Percentiles rank a stretch among this genome's conserved stretches.
phyloP scores from a whole-genome alignment of 2,329 filamentous ascomycete species.

The Aspergillus pseudoglaucus region DNA sequence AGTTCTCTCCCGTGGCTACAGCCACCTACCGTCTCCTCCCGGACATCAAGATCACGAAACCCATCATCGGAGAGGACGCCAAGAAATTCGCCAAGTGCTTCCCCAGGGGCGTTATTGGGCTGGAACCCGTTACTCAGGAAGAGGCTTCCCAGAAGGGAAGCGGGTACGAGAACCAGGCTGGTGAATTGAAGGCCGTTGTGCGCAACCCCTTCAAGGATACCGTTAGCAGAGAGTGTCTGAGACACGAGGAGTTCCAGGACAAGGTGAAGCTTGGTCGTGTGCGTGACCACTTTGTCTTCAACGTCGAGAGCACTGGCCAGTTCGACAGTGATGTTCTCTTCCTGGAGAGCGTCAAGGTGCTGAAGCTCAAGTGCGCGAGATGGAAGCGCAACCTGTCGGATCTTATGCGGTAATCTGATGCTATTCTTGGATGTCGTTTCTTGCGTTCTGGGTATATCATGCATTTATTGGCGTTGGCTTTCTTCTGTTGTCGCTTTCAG shows the following conservation, averaged over 20 bases:
- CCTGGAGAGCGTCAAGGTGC: conserved; percentile 74
- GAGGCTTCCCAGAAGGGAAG: conserved; percentile 57
- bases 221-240: conserved; percentile 84
- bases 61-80: conserved; percentile 81
- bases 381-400: conserved; percentile 41
- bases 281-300: conserved; percentile 96
- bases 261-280: conserved; percentile 90
- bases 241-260: conserved; percentile 86
- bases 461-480: conserved; percentile 36
- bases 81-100: conserved; percentile 88
- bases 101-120: conserved; percentile 74
- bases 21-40: conserved; percentile 89
- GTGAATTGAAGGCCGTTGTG: conserved; percentile 83
- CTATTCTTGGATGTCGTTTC: neutral
- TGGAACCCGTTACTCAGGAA: conserved; percentile 63
- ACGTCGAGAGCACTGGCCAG: conserved; percentile 89
- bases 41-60: conserved; percentile 72
- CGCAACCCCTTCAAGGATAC: conserved; percentile 86
- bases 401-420: conserved; percentile 30
- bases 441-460: conserved; percentile 19
- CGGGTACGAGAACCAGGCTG: conserved; percentile 67
- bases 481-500: conserved; percentile 17
- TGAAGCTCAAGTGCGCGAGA: conserved; percentile 71
- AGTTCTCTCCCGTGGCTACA: conserved; percentile 93
- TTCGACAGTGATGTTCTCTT: conserved; percentile 92